Base-by-base conservation (phyloP, 2,329 filamentous ascomycete genomes). In the Botryotinia globosa region DNA sequence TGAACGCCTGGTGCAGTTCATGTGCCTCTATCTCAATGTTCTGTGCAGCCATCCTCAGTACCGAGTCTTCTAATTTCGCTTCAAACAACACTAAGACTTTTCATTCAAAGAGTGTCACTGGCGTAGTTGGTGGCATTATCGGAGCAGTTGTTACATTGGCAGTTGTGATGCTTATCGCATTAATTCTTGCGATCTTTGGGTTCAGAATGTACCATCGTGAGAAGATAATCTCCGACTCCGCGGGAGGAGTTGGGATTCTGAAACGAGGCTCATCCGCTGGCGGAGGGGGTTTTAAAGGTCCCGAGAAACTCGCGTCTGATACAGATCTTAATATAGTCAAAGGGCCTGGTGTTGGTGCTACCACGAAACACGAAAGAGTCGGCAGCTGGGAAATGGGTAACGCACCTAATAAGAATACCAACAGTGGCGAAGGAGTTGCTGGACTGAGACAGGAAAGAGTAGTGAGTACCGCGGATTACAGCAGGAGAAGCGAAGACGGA, bases 351-450 rank as follows among this genome's bases (percentile, higher is more conserved):
- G 2, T 5, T 62, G 78, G 76, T 12, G 77, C 76, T 25, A 76
- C 34, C 14, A 71, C 77, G 0, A 70, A 76, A 32, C 79, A 80
- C 71, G 80, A 80, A 74, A 73, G 79, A 56, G 76, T 80, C 6
- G 80, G 80, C 9, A 80, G 78, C 58, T 81, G 80, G 80, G 80
- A 81, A 65, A 63, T 81, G 76, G 74, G 73, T 32, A 75, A 79
- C 29, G 12, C 45, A 9, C n/a, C 22, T 59, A 65, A 61, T 16
- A 71, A 67, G 29, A 71, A 73, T 63, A 25, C 32, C 14, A 76
- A 74, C 61, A 44, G 78, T 56, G 75, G 77, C 58, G 77, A 77
- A 74, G 77, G 76, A 54, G 56, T 75, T 34, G 54, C 75, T 29
- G 74, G 74, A 42, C 76, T 75, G 73, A 77, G 77, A 44, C 34